phyloP scores from a whole-genome alignment of 2,329 filamentous ascomycete genomes.

The Xylariaceae sp. region DNA sequence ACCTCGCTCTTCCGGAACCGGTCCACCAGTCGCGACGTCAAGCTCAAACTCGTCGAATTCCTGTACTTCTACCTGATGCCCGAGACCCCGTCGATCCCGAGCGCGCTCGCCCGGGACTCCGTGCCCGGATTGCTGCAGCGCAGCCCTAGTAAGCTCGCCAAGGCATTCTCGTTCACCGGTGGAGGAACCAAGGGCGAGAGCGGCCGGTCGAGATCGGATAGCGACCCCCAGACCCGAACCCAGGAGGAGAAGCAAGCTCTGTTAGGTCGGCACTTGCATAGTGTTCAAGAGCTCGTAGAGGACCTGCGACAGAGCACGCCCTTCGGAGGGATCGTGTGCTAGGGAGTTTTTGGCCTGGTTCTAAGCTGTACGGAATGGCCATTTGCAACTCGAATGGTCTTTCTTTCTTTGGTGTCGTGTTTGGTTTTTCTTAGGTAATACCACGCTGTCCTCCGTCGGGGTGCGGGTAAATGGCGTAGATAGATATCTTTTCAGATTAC shows the following conservation, averaged over 20 bases:
- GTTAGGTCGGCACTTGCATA: conserved; percentile 76
- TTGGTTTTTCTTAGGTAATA: too few species aligned
- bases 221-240: conserved; percentile 56
- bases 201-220: conserved; percentile 21
- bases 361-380: not conserved
- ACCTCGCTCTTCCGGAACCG: conserved; percentile 92
- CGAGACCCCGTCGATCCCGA: conserved; percentile 67
- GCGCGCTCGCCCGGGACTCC: conserved; percentile 49
- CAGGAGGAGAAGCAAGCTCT: conserved; percentile 83
- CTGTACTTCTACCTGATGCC: conserved; percentile 99
- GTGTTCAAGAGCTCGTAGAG: conserved; percentile 81
- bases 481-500: too few species aligned
- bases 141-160: conserved; percentile 69
- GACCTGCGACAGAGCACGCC: conserved; percentile 80
- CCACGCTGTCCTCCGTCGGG: too few species aligned
- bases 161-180: conserved; percentile 50
- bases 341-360: not conserved
- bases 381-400: too few species aligned
- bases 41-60: conserved; percentile 95
- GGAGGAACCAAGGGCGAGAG: conserved; percentile 26
- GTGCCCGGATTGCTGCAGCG: conserved; percentile 61
- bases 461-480: too few species aligned
- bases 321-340: conserved; percentile 56
- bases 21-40: conserved; percentile 83
- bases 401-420: too few species aligned